Percentiles rank a stretch among this genome's conserved stretches.
phyloP scores from a whole-genome alignment of 225 moss, liverwort and hornwort species.

The Polytrichum commune region DNA sequence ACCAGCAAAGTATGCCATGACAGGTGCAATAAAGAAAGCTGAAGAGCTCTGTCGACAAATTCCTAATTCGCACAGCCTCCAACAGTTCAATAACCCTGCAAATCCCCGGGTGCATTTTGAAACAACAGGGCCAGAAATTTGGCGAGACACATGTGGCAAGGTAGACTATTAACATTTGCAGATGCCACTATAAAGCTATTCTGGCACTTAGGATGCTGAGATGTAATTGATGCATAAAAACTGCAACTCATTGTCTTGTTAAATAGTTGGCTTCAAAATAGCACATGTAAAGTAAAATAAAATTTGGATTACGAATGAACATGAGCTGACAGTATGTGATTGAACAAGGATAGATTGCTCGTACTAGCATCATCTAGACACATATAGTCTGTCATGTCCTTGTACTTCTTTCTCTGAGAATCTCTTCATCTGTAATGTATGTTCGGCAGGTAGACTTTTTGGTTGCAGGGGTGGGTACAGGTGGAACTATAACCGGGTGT shows the following conservation, averaged over 20 bases:
- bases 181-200: background rate
- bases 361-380: too few relatives aligned
- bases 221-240: conserved; percentile 17
- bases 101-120: conserved; percentile 69
- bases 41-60: conserved; percentile 49
- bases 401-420: too few relatives aligned
- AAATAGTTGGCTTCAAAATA: too few relatives aligned
- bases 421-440: too few relatives aligned
- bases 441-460: conserved; percentile 59
- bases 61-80: conserved; percentile 53
- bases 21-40: conserved; percentile 31
- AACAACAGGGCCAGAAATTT: conserved; percentile 74
- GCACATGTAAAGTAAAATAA: too few relatives aligned
- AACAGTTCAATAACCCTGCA: conserved; percentile 69
- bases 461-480: conserved; percentile 71
- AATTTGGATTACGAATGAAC: too few relatives aligned
- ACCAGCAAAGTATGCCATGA: conserved; percentile 31
- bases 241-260: background rate
- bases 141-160: conserved; percentile 76
- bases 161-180: conserved; percentile 30
- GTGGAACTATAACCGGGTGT: conserved; percentile 75
- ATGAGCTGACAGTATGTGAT: too few relatives aligned
- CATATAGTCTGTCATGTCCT: too few relatives aligned
- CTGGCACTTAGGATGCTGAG: conserved; percentile 20
- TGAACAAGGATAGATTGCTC: too few relatives aligned